Evolutionary conservation across 2,329 filamentous ascomycete genomes (phyloP), one percentile per base, ranked within the genome.

Genomic region (Sporothrix pseudoabietina): DNA sequence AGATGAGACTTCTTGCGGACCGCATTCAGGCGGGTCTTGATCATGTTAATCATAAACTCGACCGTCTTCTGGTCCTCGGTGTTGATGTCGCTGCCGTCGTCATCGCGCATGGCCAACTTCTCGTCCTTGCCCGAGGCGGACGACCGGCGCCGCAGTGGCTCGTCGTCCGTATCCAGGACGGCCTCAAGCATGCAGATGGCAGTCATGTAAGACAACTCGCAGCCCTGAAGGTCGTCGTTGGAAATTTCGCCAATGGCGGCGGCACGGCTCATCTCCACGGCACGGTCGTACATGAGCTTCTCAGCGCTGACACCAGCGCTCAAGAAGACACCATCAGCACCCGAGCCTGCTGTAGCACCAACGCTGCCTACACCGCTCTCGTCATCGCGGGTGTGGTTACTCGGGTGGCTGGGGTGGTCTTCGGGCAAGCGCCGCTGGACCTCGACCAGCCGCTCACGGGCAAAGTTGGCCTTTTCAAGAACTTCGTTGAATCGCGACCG

Each of bases 281-380:
- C 96, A 65, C 96, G 92, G 78, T 99, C 96, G 80, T 98, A 99
- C 94, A 99, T 98, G 63, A 99, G 85, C 82, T 94, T 97, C 83
- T 98, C 96, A 0, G 96, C 96, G 30, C 94, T 98, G 72, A 98
- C 90, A 0, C 95, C 96, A 1, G 93, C 90, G 16, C 93, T 97
- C 35, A 99, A 87, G 66, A 92, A 88, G 35, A 98, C 94, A 71
- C 93, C 91, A 75, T 96, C 93, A 1, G 89, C 87, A 19, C 91
- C 90, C 3, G 89, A 87, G 16, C 86, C 69, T 3, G 57, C 87
- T 9, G 91, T 90, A 3, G 89, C 87, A 3, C 61, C 71, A 9
- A 44, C 41, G n/a, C 87, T 87, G 16, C 87, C 86, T 1, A 86
- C 86, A 3, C 87, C 84, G 47, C 85, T 84, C 1, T 87, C 88